Evolutionary conservation across 1,139 yeast species (phyloP), one percentile per base, ranked within the genome.

Genomic region (Kodamaea alishanica): DNA sequence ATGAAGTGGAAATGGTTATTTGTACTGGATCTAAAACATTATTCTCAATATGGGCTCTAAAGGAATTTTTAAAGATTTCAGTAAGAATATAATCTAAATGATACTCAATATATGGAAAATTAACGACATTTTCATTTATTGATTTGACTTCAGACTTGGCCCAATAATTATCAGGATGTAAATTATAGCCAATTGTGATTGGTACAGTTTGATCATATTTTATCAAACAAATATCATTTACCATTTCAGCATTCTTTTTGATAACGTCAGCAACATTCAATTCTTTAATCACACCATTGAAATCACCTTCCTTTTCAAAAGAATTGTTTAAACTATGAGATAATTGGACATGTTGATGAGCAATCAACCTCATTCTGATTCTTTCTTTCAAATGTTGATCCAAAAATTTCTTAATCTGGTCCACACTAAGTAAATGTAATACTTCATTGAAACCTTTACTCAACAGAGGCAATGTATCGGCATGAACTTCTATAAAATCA

Each of bases 401-500:
- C 44, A 90, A 66, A 47, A 89, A 85, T 2, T 51, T 45, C 43
- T 83, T 80, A 37, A 84, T 79, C 27, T 73, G 60, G 1, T 67
- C 66, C 23, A 73, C 59, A 1, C 77, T 65, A 35, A 81, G 67
- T 41, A 79, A 66, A 33, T 73, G 70, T 36, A 76, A 65, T 1
- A 87, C 84, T 54, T 90, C 97, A 48, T 74, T 76, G 51, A 90
- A 84, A 0, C 97, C 98, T 44, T 80, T 78, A 12, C 96, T 86
- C 38, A 90, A 65, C 7, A 79, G 73, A 1, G 94, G 87, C 34
- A 90, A 70, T 2, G 95, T 87, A 56, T 92, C 95, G 7, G 86
- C 74, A 55, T 90, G 97, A 28, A 81, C 69, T 40, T 81, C 83
- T 20, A 87, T 76, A 46, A 88, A 81, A 33, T 74, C 66, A 11